Percentiles rank a stretch among this genome's conserved stretches.
Evolutionary conservation across 257 asterid species (phyloP).

Genomic region (Rubia yunnanensis): DNA sequence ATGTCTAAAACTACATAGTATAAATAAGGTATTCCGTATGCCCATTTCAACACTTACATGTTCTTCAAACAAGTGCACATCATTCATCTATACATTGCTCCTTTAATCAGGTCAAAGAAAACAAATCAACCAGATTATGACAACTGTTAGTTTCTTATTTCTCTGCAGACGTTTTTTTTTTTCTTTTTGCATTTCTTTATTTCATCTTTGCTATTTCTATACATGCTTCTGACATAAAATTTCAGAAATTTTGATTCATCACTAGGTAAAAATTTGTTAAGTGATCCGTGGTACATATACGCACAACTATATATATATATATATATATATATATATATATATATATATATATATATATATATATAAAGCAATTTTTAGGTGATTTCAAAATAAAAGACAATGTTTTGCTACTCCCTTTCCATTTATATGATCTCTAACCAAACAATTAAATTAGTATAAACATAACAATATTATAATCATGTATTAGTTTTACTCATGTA

Average conservation of each 20-base stretch:
- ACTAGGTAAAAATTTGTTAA: too few relatives aligned
- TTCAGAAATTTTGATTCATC: too few relatives aligned
- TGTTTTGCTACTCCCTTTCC: too few relatives aligned
- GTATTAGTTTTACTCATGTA: neutral
- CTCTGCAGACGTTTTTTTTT: too few relatives aligned
- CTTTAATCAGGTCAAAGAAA: neutral
- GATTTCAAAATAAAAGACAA: too few relatives aligned
- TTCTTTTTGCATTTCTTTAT: neutral
- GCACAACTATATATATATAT: too few relatives aligned
- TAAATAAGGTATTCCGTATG: neutral
- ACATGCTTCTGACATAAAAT: too few relatives aligned
- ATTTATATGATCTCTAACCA: too few relatives aligned
- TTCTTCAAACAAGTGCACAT: neutral
- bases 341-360: neutral
- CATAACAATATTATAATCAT: too few relatives aligned
- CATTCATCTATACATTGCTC: neutral
- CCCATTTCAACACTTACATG: neutral
- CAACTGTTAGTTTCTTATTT: neutral
- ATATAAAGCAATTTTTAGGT: neutral
- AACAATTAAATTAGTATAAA: too few relatives aligned
- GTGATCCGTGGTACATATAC: too few relatives aligned
- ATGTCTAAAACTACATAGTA: slow-evolving; percentile 7
- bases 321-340: neutral
- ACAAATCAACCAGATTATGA: neutral
- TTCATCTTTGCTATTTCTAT: too few relatives aligned